Conservation (phyloP, 164 flowering plant species). For the Sextonia rubra region DNA sequence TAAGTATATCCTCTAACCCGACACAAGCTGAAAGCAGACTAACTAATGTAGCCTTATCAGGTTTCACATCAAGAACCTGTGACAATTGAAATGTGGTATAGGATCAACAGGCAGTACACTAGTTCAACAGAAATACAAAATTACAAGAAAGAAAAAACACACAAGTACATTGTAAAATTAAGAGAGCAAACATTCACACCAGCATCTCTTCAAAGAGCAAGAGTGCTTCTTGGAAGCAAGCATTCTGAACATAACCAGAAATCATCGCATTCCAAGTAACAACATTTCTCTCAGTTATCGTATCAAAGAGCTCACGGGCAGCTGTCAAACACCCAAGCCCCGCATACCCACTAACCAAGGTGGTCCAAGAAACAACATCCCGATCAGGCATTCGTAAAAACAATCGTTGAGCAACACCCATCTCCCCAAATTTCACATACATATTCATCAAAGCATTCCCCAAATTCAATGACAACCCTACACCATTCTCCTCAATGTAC, state of each 20-base stretch:
- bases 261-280: conserved; percentile 14
- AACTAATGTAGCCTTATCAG: conserved; percentile 63
- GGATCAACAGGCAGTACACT: too few species aligned
- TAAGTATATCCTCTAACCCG: conserved; percentile 43
- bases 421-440: conserved; percentile 18
- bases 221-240: conserved; percentile 9
- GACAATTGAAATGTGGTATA: background rate
- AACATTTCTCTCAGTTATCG: conserved; percentile 13
- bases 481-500: conserved; percentile 10
- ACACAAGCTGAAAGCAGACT: conserved; percentile 66
- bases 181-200: conserved; percentile 6
- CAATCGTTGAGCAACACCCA: conserved; percentile 12
- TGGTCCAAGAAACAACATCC: conserved; percentile 22
- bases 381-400: conserved; percentile 15
- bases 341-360: conserved; percentile 19
- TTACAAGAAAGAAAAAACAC: background rate
- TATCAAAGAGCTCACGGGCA: conserved; percentile 11
- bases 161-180: background rate
- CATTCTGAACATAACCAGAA: conserved; percentile 8
- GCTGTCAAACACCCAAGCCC: conserved; percentile 8
- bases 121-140: background rate
- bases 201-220: conserved; percentile 16
- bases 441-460: conserved; percentile 20
- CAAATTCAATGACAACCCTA: conserved; percentile 9
- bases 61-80: conserved; percentile 25